phyloP scores from a whole-genome alignment of 345 rosid species.

The Lepidium sativum region DNA sequence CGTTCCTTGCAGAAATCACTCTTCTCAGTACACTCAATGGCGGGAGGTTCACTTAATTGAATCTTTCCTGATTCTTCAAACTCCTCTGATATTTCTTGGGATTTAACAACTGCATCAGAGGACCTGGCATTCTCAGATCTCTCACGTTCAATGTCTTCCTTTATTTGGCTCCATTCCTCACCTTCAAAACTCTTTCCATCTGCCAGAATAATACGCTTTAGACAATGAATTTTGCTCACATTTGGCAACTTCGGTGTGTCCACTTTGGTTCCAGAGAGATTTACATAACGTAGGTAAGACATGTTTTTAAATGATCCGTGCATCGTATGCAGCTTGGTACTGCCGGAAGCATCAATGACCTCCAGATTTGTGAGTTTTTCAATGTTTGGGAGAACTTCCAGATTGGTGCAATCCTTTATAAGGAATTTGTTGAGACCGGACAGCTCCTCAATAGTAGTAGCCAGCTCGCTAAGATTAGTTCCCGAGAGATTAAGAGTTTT shows the following conservation, averaged over 20 bases:
- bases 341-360: constrained; percentile 42
- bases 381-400: constrained; percentile 21
- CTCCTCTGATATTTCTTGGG: neutral
- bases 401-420: constrained; percentile 24
- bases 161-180: constrained; percentile 1
- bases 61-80: neutral
- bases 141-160: neutral
- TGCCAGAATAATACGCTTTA: constrained; percentile 13
- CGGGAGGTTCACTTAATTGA: neutral
- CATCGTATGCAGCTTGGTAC: constrained; percentile 4
- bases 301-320: constrained; percentile 33
- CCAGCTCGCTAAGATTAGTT: constrained; percentile 26
- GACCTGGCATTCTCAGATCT: neutral
- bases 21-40: neutral
- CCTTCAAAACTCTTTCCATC: constrained; percentile 9
- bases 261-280: constrained; percentile 35
- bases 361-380: constrained; percentile 23
- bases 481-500: constrained; percentile 36
- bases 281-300: constrained; percentile 22
- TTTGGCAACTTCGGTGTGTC: constrained; percentile 14
- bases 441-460: constrained; percentile 21
- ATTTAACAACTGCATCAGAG: neutral
- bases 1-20: neutral
- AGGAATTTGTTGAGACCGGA: constrained; percentile 25
- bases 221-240: constrained; percentile 9